A percentile compares a stretch with the other conserved stretches of the same genome.
phyloP scores from a whole-genome alignment of 75 land plant genomes.

The Adiantum capillusveneris region DNA sequence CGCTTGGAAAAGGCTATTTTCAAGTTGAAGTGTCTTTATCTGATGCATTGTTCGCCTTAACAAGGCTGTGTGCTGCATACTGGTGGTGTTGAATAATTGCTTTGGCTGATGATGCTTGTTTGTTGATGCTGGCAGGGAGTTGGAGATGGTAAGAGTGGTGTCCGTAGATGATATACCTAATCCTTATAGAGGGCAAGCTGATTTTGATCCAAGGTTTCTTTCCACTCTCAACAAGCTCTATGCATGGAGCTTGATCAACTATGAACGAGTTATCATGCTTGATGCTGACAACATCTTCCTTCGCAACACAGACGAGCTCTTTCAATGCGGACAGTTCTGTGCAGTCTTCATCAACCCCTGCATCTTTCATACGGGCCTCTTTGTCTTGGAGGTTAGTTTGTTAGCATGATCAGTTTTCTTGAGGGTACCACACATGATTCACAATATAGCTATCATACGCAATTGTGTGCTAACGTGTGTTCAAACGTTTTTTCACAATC shows the following conservation, averaged over 20 bases:
- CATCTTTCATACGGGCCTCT: conserved; percentile 97
- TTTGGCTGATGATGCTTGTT: no score
- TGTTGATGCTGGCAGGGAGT: conserved; percentile 40
- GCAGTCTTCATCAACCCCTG: conserved; percentile 97
- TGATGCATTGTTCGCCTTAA: no score
- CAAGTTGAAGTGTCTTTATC: no score
- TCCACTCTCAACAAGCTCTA: conserved; percentile 86
- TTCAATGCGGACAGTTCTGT: conserved; percentile 96
- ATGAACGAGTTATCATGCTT: conserved; percentile 92
- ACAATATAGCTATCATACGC: no score
- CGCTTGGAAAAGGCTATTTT: no score
- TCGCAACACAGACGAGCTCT: conserved; percentile 80
- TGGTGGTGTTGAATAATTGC: no score
- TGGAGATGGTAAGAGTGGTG: conserved; percentile 69
- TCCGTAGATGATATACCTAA: conserved; percentile 72
- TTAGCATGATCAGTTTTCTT: neutral
- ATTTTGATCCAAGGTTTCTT: conserved; percentile 60
- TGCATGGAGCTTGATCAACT: conserved; percentile 81
- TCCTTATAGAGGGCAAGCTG: conserved; percentile 54
- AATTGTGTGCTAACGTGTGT: neutral
- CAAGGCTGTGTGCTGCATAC: no score
- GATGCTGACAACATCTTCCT: conserved; percentile 91
- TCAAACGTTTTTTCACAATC: no score
- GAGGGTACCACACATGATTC: no score
- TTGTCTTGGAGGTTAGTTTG: conserved; percentile 72